Evolutionary conservation across 805 yeast species (phyloP).

Genomic region (Saturnispora serradocipensis): DNA sequence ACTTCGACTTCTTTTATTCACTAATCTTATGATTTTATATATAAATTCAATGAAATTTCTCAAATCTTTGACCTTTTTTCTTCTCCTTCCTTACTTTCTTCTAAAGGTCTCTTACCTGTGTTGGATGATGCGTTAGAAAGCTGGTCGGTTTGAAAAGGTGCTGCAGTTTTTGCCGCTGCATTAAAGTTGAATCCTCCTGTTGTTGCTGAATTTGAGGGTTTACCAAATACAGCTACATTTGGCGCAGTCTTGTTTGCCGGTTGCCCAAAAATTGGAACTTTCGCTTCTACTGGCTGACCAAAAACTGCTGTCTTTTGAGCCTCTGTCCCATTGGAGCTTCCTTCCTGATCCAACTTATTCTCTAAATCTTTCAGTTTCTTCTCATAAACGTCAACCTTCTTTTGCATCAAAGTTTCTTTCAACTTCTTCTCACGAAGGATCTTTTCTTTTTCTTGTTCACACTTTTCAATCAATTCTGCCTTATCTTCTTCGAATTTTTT

Average conservation of each 20-base stretch:
- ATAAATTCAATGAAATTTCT: constrained; percentile 2
- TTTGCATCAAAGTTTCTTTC: constrained; percentile 44
- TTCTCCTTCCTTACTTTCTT: constrained; percentile 17
- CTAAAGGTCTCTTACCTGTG: constrained; percentile 18
- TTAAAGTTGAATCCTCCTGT: constrained; percentile 5
- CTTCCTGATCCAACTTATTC: neutral
- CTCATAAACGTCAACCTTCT: constrained; percentile 46
- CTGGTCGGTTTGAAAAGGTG: neutral
- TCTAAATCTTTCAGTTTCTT: constrained; percentile 24
- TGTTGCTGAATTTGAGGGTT: neutral
- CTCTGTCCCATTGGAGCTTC: neutral
- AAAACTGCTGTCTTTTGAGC: neutral
- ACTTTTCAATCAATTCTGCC: constrained; percentile 15
- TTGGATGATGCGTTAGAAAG: constrained; percentile 1
- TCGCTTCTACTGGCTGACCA: neutral
- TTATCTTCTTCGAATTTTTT: constrained; percentile 15
- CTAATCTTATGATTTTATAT: neutral
- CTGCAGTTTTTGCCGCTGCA: neutral
- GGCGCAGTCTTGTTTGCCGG: neutral
- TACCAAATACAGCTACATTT: neutral
- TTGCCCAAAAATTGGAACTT: neutral
- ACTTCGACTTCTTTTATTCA: too few species aligned
- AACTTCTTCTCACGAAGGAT: constrained; percentile 48
- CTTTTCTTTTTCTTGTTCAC: constrained; percentile 27
- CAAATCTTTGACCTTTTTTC: constrained; percentile 14